Conservation (phyloP, 2,329 filamentous ascomycete species). For the Zasmidium cellare region DNA sequence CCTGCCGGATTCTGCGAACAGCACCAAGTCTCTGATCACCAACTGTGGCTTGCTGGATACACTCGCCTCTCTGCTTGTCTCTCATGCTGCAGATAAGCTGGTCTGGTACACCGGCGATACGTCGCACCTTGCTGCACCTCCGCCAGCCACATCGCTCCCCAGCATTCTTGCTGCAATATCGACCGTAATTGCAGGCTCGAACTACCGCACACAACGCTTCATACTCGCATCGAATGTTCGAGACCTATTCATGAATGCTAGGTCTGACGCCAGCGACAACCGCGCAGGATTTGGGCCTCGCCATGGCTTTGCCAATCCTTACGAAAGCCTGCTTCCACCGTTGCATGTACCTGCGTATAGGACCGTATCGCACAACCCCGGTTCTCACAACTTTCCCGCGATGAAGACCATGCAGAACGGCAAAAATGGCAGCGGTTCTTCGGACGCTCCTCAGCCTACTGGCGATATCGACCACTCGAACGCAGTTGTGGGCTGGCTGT, state of each 20-base stretch:
- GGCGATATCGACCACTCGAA: slow-evolving; percentile 45
- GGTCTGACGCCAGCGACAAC: slow-evolving; percentile 22
- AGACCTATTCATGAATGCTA: slow-evolving; percentile 29
- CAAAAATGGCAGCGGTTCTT: slow-evolving; percentile 12
- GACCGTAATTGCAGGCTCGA: slow-evolving; percentile 75
- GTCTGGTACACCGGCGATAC: slow-evolving; percentile 27
- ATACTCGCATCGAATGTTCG: slow-evolving; percentile 48
- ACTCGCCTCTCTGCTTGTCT: slow-evolving; percentile 70
- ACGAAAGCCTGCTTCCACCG: slow-evolving; percentile 27
- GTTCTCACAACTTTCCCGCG: slow-evolving; percentile 46
- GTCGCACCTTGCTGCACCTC: slow-evolving; percentile 51
- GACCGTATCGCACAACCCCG: slow-evolving; percentile 31
- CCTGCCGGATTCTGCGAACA: slow-evolving; percentile 54
- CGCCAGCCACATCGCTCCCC: slow-evolving; percentile 58
- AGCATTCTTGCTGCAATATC: slow-evolving; percentile 76
- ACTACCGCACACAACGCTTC: slow-evolving; percentile 68
- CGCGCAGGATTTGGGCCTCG: slow-evolving; percentile 26
- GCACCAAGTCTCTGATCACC: slow-evolving; percentile 70
- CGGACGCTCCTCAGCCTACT: slow-evolving; percentile 15
- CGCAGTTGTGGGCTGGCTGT: slow-evolving; percentile 50
- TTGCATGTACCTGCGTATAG: slow-evolving; percentile 45
- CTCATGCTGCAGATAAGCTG: slow-evolving; percentile 49
- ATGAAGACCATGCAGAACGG: slow-evolving; percentile 36
- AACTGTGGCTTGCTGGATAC: slow-evolving; percentile 75
- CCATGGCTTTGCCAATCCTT: slow-evolving; percentile 25